phyloP scores from a whole-genome alignment of 2,329 filamentous ascomycete genomes.

The Botrytis paeoniae region DNA sequence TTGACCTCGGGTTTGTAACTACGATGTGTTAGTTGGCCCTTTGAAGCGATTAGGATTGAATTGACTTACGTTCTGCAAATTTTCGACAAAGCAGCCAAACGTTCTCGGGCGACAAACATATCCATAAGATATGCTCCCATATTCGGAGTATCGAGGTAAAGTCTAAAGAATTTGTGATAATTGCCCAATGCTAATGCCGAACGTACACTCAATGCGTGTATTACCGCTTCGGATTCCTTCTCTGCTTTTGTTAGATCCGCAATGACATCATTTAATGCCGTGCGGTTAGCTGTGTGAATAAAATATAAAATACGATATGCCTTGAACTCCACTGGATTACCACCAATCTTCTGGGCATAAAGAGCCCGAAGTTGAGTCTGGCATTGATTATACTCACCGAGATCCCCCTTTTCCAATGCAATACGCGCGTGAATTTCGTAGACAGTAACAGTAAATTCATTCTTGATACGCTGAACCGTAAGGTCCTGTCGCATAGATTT shows the following conservation, averaged over 20 bases:
- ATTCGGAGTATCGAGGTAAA: slow-evolving; percentile 90
- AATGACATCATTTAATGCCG: slow-evolving; percentile 95
- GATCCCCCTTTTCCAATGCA: slow-evolving; percentile 94
- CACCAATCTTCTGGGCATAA: slow-evolving; percentile 82
- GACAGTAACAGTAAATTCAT: slow-evolving; percentile 91
- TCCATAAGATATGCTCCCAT: slow-evolving; percentile 99
- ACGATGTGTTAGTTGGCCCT: slow-evolving; percentile 46
- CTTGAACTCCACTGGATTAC: slow-evolving; percentile 93
- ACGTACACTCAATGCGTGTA: slow-evolving; percentile 87
- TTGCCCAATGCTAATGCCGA: slow-evolving; percentile 91
- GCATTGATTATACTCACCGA: slow-evolving; percentile 99
- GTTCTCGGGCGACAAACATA: slow-evolving; percentile 95
- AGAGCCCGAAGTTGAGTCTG: slow-evolving; percentile 94
- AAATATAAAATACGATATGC: slow-evolving; percentile 99
- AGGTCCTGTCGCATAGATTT: slow-evolving; percentile 97
- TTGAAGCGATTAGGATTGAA: not conserved
- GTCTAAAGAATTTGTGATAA: slow-evolving; percentile 96
- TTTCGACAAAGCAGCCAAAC: slow-evolving; percentile 82
- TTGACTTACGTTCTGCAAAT: slow-evolving; percentile 91
- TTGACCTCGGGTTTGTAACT: slow-evolving; percentile 92
- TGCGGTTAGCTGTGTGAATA: slow-evolving; percentile 97
- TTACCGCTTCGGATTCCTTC: slow-evolving; percentile 79
- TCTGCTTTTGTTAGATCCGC: slow-evolving; percentile 98
- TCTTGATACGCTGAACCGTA: slow-evolving; percentile 95
- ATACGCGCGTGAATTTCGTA: slow-evolving; percentile 98